Percentiles rank a stretch among this genome's conserved stretches.
These are phyloP conservation scores for Cytospora piceae DNA, from an alignment of 2,329 filamentous ascomycete genomes.

Conservation along the genomic window DNA sequence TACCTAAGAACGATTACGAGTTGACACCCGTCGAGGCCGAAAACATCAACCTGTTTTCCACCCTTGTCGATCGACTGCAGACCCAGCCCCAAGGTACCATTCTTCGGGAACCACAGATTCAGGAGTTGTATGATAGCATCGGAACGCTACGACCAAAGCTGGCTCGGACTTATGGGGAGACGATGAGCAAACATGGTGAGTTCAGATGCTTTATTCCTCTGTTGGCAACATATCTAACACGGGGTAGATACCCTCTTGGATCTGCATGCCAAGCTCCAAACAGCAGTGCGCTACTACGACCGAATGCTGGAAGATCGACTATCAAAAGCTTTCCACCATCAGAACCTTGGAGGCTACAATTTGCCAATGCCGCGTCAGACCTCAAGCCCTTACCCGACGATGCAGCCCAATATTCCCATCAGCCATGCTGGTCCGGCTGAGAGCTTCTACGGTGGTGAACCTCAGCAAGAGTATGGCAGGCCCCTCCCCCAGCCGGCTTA, in stretches of 20 bases:
- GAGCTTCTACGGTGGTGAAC: constrained; percentile 78
- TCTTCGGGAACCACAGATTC: constrained; percentile 93
- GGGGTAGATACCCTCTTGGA: constrained; percentile 83
- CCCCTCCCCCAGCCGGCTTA: constrained; percentile 58
- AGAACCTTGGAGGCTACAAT: constrained; percentile 69
- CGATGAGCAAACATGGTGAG: constrained; percentile 98
- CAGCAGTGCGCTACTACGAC: constrained; percentile 96
- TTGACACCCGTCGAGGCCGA: constrained; percentile 91
- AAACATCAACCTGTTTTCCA: constrained; percentile 95
- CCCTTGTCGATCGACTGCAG: constrained; percentile 89
- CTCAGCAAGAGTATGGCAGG: constrained; percentile 51
- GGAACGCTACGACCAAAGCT: constrained; percentile 91
- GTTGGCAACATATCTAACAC: constrained; percentile 40
- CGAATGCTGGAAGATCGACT: constrained; percentile 96
- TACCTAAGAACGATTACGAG: constrained; percentile 92
- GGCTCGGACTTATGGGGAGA: constrained; percentile 94
- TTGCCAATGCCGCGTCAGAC: constrained; percentile 56
- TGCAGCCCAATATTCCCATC: constrained; percentile 58
- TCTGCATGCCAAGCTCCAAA: constrained; percentile 91
- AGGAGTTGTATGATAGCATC: constrained; percentile 97
- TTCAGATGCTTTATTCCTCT: constrained; percentile 24
- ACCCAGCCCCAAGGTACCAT: constrained; percentile 96
- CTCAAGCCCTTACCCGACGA: constrained; percentile 70
- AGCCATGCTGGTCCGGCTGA: constrained; percentile 62
- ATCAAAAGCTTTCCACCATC: constrained; percentile 88